A percentile compares a stretch with the other conserved stretches of the same genome.
Conservation (phyloP, 805 yeast species). For the Zygosaccharomyces gambellarensis region DNA sequence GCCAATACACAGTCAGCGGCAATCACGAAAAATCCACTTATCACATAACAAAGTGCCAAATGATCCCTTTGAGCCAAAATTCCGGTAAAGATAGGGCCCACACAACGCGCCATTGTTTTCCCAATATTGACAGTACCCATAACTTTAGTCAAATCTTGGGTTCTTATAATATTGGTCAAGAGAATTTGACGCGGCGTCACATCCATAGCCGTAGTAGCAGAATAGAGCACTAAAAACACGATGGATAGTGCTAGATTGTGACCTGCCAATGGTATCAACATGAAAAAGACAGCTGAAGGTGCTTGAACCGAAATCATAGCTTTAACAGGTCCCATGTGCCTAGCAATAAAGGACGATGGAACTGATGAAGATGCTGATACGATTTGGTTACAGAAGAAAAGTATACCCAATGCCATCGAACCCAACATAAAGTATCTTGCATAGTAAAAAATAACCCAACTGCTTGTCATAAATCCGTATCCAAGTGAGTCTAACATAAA, state of each 20-base stretch:
- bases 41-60: conserved; percentile 48
- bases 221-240: conserved; percentile 47
- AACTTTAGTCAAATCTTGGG: conserved; percentile 63
- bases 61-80: conserved; percentile 49
- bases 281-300: conserved; percentile 67
- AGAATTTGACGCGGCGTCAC: conserved; percentile 87
- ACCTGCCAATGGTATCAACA: conserved; percentile 47
- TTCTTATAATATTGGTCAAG: conserved; percentile 59
- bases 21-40: conserved; percentile 47
- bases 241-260: conserved; percentile 42
- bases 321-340: conserved; percentile 67
- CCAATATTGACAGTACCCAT: conserved; percentile 85
- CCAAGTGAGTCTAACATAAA: conserved; percentile 88
- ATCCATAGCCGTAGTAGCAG: conserved; percentile 74
- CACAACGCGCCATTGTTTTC: conserved; percentile 76
- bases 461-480: conserved; percentile 79
- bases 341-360: conserved; percentile 70
- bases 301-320: conserved; percentile 71
- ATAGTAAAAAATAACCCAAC: conserved; percentile 86
- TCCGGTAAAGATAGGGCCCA: conserved; percentile 82
- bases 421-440: conserved; percentile 49
- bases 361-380: conserved; percentile 64
- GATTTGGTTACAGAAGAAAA: conserved; percentile 61
- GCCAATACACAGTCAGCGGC: conserved; percentile 35
- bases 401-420: conserved; percentile 56